Evolutionary conservation across 1,284 basidiomycete species (phyloP), one percentile per base, ranked within the genome.

Genomic region (Puccinia horiana): DNA sequence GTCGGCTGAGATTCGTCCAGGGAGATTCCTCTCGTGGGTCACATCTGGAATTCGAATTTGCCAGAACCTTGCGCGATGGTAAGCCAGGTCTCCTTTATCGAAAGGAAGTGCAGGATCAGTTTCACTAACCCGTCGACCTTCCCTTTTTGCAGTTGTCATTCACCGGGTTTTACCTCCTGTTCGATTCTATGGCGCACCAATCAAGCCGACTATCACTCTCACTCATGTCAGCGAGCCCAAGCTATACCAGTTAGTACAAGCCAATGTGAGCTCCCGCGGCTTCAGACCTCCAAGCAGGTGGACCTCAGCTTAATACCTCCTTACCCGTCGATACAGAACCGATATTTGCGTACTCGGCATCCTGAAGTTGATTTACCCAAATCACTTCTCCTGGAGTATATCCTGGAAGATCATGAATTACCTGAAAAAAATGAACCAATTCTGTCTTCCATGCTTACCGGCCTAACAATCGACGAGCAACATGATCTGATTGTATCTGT

Each of bases 351-450:
- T 14, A n/a, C 37, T 18, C 58, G 52, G 35, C 61, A 81, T 44
- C 80, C 80, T 26, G 20, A 75, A 32, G 29, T 75, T 1, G 58
- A 81, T 35, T 29, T 81, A 6, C 80, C 80, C 11, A 75, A 74
- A 75, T 40, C 56, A 44, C 58, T 81, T 3, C 58, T 81, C 0
- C 42, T 75, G 26, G 44, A 56, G 6, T 26, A 81, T 44, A 44
- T 81, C 29, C n/a, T 81, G n/a, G 52, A 81, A 54, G 72, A 74
- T 37, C 72, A 75, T 75, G 42, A 65, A 29, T 44, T 73, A 35
- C 18, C 70, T 9, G 26, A 29, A 49, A 16, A 32, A 63, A 20
- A 44, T 29, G 42, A 81, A 81, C 29, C 54, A 6, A 32, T 32
- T 12, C 42, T n/a, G 18, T n/a, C 80, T 42, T 65, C 78, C 20